Evolutionary conservation across 2,329 filamentous ascomycete species (phyloP).

Genomic region (Lasiodiplodia theobromae): DNA sequence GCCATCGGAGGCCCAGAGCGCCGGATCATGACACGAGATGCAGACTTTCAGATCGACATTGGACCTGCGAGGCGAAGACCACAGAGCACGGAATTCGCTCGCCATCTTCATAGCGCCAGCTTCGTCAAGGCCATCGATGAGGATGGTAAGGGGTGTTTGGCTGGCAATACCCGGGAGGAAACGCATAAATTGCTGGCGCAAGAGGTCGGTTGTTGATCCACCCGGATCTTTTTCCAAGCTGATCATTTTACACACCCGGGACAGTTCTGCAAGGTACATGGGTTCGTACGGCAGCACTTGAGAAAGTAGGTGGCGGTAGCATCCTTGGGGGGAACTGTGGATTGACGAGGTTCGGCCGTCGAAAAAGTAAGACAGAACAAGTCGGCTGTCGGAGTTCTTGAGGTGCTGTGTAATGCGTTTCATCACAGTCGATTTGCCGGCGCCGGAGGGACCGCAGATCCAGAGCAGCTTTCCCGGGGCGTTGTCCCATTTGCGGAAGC

Average conservation of each 20-base stretch:
- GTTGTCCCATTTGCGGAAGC: not conserved
- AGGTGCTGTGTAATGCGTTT: slow-evolving; percentile 1
- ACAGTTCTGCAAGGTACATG: not conserved
- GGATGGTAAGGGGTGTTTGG: not conserved
- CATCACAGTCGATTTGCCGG: slow-evolving; percentile 1
- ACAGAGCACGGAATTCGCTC: not conserved
- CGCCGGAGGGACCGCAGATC: not conserved
- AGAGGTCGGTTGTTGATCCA: not conserved
- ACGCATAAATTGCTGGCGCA: not conserved
- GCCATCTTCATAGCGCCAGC: not conserved
- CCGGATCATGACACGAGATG: not conserved
- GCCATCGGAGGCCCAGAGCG: not conserved
- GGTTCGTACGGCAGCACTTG: not conserved
- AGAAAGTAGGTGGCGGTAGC: not conserved
- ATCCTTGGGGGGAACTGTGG: not conserved
- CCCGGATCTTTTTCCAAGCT: not conserved
- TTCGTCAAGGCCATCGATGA: not conserved
- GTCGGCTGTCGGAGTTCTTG: not conserved
- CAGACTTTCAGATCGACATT: not conserved
- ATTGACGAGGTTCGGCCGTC: not conserved
- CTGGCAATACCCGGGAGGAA: not conserved
- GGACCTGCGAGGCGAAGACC: too few relatives aligned
- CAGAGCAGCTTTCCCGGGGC: not conserved
- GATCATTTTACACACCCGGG: not conserved
- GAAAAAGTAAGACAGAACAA: slow-evolving; percentile 1